Evolutionary conservation across 768 basidiomycete genomes (phyloP), one percentile per base, ranked within the genome.

Genomic region (Agaricus bisporus): DNA sequence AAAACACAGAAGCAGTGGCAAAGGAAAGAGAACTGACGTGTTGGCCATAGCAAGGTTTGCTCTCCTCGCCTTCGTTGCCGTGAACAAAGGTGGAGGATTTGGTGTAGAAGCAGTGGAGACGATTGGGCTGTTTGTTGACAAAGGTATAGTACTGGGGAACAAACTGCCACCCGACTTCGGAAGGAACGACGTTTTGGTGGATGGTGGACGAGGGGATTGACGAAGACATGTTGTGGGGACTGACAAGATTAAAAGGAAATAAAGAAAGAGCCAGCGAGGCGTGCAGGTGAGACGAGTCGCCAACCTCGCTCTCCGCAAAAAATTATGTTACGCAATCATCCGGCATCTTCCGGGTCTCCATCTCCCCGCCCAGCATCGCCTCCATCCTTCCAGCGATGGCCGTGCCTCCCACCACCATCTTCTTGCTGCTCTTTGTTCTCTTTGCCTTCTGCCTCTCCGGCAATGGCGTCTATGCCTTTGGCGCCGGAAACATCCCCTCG

Each of bases 131-230:
- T 75, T 97, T 94, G 83, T 98, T 97, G 70, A 99, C 88, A 78
- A 91, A 95, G 63, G 91, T 95, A 76, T 99, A 99, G 76, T 98
- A 98, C 73, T 99, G 95, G 46, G 93, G 92, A 62, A 97, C 94
- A 75, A 98, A 98, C 73, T 98, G 94, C 93, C 94, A 98, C 73
- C 95, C 94, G 67, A 98, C 95, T 76, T 97, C 92, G 62, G 86
- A 91, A 70, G 89, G 89, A 76, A 86, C 75, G 76, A 90, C 85
- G 66, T 77, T 80, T 70, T 75, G 77, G 66, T 81, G 80, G 62
- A 72, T 63, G 60, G 70, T 58, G 63, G 80, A 63, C 67, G 72
- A 58, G 58, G 64, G 48, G 50, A 61, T 57, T 36, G 71, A 64
- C 64, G 70, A 71, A 52, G 72, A 67, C 71, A 76, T 73, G 68